phyloP scores from a whole-genome alignment of 345 rosid species.

The Eucalyptus curtisii region DNA sequence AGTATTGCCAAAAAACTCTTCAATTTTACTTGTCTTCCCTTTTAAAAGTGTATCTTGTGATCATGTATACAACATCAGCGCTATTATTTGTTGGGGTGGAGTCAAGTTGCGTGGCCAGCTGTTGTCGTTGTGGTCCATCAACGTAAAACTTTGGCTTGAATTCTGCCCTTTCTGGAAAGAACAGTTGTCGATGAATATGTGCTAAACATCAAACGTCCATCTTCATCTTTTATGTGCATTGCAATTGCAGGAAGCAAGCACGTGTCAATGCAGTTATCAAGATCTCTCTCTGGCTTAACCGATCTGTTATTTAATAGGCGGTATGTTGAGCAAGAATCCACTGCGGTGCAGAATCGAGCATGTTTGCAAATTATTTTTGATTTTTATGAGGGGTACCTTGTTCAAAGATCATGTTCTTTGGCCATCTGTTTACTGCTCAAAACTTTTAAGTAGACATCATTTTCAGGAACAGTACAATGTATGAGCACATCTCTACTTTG shows the following conservation, averaged over 20 bases:
- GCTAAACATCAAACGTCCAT: neutral
- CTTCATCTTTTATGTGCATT: neutral
- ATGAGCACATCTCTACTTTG: neutral
- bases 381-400: neutral
- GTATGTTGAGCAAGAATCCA: conserved; percentile 10
- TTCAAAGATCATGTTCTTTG: neutral
- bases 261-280: conserved; percentile 55
- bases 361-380: neutral
- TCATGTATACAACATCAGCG: neutral
- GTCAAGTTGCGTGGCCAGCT: neutral
- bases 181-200: neutral
- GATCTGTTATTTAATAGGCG: conserved; percentile 63
- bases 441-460: neutral
- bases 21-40: neutral
- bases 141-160: neutral
- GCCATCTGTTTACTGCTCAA: neutral
- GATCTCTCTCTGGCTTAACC: conserved; percentile 52
- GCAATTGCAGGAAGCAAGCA: conserved; percentile 33
- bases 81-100: neutral
- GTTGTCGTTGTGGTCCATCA: neutral
- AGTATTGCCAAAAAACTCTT: neutral
- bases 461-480: neutral
- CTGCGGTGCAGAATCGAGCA: neutral
- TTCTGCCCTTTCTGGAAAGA: neutral
- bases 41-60: neutral